phyloP scores from a whole-genome alignment of 2,329 filamentous ascomycete species.

The Leptographium flavum region DNA sequence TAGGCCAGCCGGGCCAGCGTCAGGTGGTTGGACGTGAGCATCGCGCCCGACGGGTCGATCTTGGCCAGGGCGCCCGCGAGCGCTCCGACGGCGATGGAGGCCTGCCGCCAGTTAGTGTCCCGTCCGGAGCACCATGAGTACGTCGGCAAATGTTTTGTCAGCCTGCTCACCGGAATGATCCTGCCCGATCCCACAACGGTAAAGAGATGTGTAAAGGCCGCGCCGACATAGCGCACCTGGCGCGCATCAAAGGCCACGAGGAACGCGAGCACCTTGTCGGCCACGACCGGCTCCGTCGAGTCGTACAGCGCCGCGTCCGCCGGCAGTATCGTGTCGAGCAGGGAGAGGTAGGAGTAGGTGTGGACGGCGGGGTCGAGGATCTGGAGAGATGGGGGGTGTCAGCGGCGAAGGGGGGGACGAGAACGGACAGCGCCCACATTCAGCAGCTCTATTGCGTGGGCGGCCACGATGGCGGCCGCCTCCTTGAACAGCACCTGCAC shows the following conservation, averaged over 20 bases:
- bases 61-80: conserved; percentile 42
- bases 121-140: too few relatives aligned
- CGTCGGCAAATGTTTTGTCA: too few relatives aligned
- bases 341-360: conserved; percentile 34
- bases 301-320: conserved; percentile 15
- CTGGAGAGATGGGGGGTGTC: conserved; percentile 15
- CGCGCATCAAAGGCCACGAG: conserved; percentile 32
- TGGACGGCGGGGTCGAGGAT: conserved; percentile 31
- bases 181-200: conserved; percentile 23
- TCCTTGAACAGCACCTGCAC: conserved; percentile 24
- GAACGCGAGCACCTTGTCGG: conserved; percentile 29
- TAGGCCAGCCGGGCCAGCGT: conserved; percentile 28
- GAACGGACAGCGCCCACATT: conserved; percentile 19
- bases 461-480: conserved; percentile 17
- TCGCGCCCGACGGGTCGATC: conserved; percentile 44
- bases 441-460: conserved; percentile 24
- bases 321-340: conserved; percentile 28
- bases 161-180: conserved; percentile 24
- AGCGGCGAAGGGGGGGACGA: neutral
- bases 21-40: conserved; percentile 14
- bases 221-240: conserved; percentile 37
- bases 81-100: conserved; percentile 29
- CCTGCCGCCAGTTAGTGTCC: conserved; percentile 21
- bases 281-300: conserved; percentile 19
- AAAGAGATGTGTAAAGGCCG: conserved; percentile 28